Base-by-base conservation (phyloP, 78 protist species). In the Speleostelium caveatum region DNA sequence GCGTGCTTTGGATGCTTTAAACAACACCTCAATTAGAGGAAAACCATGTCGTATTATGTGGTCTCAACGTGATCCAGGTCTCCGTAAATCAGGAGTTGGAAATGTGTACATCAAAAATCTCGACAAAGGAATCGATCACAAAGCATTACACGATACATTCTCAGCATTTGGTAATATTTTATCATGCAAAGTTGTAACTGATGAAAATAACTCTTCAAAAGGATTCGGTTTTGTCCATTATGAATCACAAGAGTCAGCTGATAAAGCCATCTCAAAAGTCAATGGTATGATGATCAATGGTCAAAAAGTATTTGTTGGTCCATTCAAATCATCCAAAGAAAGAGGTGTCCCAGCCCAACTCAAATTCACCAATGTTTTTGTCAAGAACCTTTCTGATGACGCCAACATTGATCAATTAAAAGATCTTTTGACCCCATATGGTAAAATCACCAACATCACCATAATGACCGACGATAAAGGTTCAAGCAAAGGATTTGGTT, bases 41-140 rank as follows among this genome's bases (percentile, higher is more conserved):
- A 67, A 71, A 55, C 97, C 97, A 21, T 92, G 96, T 95, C 98
- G 99, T 63, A 94, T 99, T 91, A 98, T 98, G 99, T 98, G 98
- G 99, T 86, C 94, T 58, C 97, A 96, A 62, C 97, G 99, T 58
- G 99, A 99, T 75, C 99, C 99, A 77, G 28, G 96, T 73, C 69
- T 87, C 28, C 97, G 99, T 71, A 87, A 94, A 77, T 86, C 97
- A 8, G 99, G 99, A 41, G 92, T 76, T 42, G 99, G 99, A 65
- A 99, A 99, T 97, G 75, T 99, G 66, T 99, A 98, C 94, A 95
- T 99, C 95, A 98, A 97, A 95, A 96, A 97, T 95, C 92, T 99
- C 45, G 98, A 92, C 72, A 67, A 62, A 68, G 41, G 73, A 17
- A 95, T 98, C 69, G 98, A 97, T 92, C 89, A 94, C 91, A 94